A percentile compares a stretch with the other conserved stretches of the same genome.
phyloP scores from a whole-genome alignment of 257 asterid genomes.

The Echium plantagineum region DNA sequence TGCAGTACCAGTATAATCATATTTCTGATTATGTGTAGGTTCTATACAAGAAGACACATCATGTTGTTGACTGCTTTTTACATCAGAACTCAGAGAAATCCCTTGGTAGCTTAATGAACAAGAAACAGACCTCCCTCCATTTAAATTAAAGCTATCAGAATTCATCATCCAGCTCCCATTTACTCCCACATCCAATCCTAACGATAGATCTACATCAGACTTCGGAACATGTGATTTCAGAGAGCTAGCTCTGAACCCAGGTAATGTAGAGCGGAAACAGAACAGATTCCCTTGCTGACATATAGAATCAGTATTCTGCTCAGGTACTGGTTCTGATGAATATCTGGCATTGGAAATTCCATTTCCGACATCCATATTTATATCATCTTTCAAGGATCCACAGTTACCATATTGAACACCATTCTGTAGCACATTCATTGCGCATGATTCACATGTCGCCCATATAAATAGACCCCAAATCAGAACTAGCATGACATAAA shows the following conservation, averaged over 20 bases:
- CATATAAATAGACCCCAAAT: slow-evolving; percentile 8
- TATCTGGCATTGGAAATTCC: slow-evolving; percentile 17
- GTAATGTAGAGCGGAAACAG: slow-evolving; percentile 64
- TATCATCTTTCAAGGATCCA: slow-evolving; percentile 17
- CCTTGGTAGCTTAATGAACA: slow-evolving; percentile 35
- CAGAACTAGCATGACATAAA: slow-evolving; percentile 18
- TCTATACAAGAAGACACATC: slow-evolving; percentile 29
- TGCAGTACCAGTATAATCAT: slow-evolving; percentile 14
- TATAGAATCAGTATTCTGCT: slow-evolving; percentile 14
- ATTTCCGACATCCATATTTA: slow-evolving; percentile 12
- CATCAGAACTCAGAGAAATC: slow-evolving; percentile 17
- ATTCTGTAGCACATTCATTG: slow-evolving; percentile 19
- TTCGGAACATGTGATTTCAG: slow-evolving; percentile 21
- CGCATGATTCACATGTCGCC: slow-evolving; percentile 23
- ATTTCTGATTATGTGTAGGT: slow-evolving; percentile 20
- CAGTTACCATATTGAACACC: slow-evolving; percentile 29
- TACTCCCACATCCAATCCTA: slow-evolving; percentile 10
- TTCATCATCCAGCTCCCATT: slow-evolving; percentile 31
- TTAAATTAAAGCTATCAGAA: slow-evolving; percentile 31
- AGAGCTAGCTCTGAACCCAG: slow-evolving; percentile 18
- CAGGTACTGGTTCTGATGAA: slow-evolving; percentile 19
- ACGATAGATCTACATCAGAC: slow-evolving; percentile 17
- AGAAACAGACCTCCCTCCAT: slow-evolving; percentile 38
- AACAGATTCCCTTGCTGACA: slow-evolving; percentile 42
- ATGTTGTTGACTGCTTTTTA: slow-evolving; percentile 8